phyloP scores from a whole-genome alignment of 306 rosid genomes.

The Quercus bicolor region DNA sequence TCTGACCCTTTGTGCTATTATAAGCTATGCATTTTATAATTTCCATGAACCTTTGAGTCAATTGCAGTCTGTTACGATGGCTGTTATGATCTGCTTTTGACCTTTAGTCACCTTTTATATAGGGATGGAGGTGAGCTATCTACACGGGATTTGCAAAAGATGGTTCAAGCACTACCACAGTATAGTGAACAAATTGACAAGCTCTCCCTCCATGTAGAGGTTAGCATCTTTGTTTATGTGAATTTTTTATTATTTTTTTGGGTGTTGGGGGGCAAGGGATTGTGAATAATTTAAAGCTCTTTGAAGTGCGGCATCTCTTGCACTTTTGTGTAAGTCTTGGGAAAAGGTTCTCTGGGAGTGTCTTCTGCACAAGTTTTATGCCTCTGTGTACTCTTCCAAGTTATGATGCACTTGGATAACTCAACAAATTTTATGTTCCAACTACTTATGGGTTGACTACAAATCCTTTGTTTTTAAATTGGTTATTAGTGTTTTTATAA shows the following conservation, averaged over 20 bases:
- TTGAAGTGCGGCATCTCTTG: background rate
- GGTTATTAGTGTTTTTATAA: too few relatives aligned
- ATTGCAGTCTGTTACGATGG: slow-evolving; percentile 4
- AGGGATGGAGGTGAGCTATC: slow-evolving; percentile 78
- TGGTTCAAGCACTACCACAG: slow-evolving; percentile 99
- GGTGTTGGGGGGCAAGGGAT: background rate
- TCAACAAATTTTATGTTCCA: background rate
- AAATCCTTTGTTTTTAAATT: background rate
- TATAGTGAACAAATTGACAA: slow-evolving; percentile 95
- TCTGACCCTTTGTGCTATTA: background rate
- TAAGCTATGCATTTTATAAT: background rate
- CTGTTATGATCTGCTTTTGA: slow-evolving; percentile 15
- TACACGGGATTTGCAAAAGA: slow-evolving; percentile 86
- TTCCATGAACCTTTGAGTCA: background rate
- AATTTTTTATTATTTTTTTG: background rate
- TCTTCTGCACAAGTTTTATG: background rate
- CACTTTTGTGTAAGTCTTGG: background rate
- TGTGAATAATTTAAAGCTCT: background rate
- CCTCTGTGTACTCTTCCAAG: background rate
- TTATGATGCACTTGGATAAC: background rate
- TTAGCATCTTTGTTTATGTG: slow-evolving; percentile 38
- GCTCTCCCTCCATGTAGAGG: slow-evolving; percentile 97
- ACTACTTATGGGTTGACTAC: background rate
- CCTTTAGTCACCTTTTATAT: slow-evolving; percentile 22
- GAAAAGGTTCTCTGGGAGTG: background rate